Conservation (phyloP, 148 eudicot genomes). For the Fagopyrum esculentum region DNA sequence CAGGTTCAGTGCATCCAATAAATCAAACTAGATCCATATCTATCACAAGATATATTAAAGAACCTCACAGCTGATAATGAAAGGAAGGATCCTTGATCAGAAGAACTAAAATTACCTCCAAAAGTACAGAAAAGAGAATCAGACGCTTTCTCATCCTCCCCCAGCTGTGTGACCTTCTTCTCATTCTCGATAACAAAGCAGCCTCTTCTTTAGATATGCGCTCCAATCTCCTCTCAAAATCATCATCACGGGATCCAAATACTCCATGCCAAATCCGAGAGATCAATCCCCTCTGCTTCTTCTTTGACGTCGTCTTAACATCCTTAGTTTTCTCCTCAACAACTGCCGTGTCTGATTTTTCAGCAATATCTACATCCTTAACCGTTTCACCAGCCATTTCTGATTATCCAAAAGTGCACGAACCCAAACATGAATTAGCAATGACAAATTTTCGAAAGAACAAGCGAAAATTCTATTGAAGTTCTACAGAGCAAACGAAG, state of each 20-base stretch:
- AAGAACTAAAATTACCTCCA: constrained; percentile 45
- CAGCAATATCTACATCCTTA: constrained; percentile 31
- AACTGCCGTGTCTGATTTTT: constrained; percentile 21
- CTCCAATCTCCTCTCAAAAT: constrained; percentile 67
- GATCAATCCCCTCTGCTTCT: constrained; percentile 34
- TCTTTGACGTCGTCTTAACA: constrained; percentile 34
- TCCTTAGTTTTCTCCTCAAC: constrained; percentile 23
- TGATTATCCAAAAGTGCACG: constrained; percentile 16
- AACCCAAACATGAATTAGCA: not conserved
- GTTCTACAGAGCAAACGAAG: not conserved
- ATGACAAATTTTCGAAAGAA: not conserved
- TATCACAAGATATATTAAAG: not conserved
- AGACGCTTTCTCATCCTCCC: constrained; percentile 48
- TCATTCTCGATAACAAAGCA: constrained; percentile 49
- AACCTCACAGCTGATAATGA: not conserved
- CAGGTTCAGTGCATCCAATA: not conserved
- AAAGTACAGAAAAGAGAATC: constrained; percentile 47
- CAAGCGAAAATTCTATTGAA: not conserved
- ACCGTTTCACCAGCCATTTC: constrained; percentile 59
- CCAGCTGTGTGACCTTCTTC: constrained; percentile 54
- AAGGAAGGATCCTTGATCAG: not conserved
- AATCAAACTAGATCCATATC: not conserved
- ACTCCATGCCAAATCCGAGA: constrained; percentile 63
- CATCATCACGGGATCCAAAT: constrained; percentile 51
- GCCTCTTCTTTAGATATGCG: constrained; percentile 73